Evolutionary conservation across 371 early-diverging fungal species (phyloP).

Genomic region (Rhizomucor miehei): DNA sequence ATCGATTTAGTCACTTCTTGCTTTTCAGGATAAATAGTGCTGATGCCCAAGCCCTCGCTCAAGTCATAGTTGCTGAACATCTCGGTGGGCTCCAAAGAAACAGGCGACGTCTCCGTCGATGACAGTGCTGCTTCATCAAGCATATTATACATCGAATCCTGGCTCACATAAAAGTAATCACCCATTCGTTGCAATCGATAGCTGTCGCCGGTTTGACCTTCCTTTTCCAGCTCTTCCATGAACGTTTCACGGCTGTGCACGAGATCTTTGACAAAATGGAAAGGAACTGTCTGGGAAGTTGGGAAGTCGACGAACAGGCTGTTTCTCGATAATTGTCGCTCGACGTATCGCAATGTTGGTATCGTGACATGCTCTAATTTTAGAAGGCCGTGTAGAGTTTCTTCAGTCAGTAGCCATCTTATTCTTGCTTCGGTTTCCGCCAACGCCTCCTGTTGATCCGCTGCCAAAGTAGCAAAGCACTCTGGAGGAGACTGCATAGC

Average conservation of each 20-base stretch:
- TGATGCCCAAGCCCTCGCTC: conserved; percentile 42
- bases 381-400: conserved; percentile 69
- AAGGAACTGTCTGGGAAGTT: conserved; percentile 50
- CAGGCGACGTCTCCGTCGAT: neutral
- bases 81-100: neutral
- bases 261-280: conserved; percentile 53
- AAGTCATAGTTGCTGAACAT: conserved; percentile 10
- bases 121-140: conserved; percentile 14
- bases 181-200: conserved; percentile 45
- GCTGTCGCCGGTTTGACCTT: conserved; percentile 11
- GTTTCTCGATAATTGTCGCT: conserved; percentile 44
- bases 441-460: conserved; percentile 61
- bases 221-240: conserved; percentile 55
- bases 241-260: conserved; percentile 45
- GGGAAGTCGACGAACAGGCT: conserved; percentile 52
- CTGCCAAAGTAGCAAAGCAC: conserved; percentile 41
- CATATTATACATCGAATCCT: conserved; percentile 38
- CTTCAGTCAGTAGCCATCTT: conserved; percentile 66
- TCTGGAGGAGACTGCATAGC: conserved; percentile 39
- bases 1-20: conserved; percentile 7
- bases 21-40: conserved; percentile 12
- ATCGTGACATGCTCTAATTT: conserved; percentile 44
- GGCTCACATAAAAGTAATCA: conserved; percentile 59
- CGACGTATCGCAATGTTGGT: conserved; percentile 55
- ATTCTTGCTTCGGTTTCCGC: conserved; percentile 57